Percentiles rank a stretch among this genome's conserved stretches.
phyloP scores from a whole-genome alignment of 176 grass and related monocot genomes.

The Tuctoria greenei region DNA sequence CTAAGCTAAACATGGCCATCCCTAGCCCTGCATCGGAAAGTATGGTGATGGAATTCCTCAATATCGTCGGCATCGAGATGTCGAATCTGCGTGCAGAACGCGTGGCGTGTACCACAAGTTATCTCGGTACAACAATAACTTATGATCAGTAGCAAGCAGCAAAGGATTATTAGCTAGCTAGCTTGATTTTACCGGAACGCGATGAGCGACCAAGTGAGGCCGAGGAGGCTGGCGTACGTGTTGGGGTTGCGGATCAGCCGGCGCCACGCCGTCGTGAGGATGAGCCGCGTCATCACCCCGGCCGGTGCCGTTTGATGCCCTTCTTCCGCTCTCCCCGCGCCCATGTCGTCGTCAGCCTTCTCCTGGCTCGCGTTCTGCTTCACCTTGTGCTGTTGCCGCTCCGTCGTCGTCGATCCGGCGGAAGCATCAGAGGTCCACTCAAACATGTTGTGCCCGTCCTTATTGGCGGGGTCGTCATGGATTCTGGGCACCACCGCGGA shows the following conservation, averaged over 20 bases:
- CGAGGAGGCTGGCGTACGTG: conserved; percentile 87
- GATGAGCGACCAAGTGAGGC: conserved; percentile 81
- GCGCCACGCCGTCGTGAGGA: conserved; percentile 92
- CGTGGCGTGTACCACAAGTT: too few species aligned
- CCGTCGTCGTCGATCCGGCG: conserved; percentile 42
- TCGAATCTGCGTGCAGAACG: conserved; percentile 69
- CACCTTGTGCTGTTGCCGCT: conserved; percentile 21
- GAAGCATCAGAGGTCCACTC: conserved; percentile 72
- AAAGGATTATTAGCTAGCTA: too few species aligned
- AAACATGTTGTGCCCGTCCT: conserved; percentile 65
- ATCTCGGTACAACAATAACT: too few species aligned
- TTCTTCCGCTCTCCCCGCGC: too few species aligned
- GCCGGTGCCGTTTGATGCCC: conserved; percentile 57
- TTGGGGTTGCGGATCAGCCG: conserved; percentile 90
- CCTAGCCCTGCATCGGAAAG: conserved; percentile 88
- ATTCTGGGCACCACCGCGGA: conserved; percentile 36
- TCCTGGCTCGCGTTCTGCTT: too few species aligned
- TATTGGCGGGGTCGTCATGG: conserved; percentile 23
- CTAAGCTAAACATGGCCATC: too few species aligned
- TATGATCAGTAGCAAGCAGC: too few species aligned
- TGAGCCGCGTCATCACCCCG: conserved; percentile 75
- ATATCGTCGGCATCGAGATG: conserved; percentile 63
- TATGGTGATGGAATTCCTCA: conserved; percentile 81
- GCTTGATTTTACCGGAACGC: conserved; percentile 75
- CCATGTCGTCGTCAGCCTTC: too few species aligned